Evolutionary conservation across 2,329 filamentous ascomycete genomes (phyloP).

Genomic region (Ophiosphaerella korrae): DNA sequence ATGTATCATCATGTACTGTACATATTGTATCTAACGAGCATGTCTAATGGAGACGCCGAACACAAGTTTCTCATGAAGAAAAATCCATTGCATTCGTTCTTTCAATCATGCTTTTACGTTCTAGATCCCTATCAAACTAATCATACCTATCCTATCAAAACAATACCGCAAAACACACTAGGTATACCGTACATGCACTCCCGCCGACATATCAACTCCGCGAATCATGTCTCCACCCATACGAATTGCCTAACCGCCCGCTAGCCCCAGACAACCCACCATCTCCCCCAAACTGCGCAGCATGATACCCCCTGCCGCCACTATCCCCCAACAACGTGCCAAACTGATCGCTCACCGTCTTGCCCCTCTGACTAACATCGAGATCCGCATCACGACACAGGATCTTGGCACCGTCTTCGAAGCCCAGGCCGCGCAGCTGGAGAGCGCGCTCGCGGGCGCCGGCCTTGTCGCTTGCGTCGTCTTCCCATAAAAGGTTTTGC

Average conservation of each 20-base stretch:
- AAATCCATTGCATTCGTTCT: too few relatives aligned
- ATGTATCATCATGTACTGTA: too few relatives aligned
- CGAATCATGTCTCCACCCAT: constrained; percentile 24
- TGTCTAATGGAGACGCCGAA: too few relatives aligned
- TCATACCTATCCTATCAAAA: too few relatives aligned
- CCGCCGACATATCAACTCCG: constrained; percentile 10
- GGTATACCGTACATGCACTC: too few relatives aligned
- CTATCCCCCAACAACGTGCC: constrained; percentile 25
- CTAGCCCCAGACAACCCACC: constrained; percentile 1
- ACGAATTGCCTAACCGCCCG: constrained; percentile 11
- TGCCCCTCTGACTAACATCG: constrained; percentile 83
- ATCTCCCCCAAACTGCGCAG: constrained; percentile 13
- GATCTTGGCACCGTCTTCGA: constrained; percentile 67
- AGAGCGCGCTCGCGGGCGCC: constrained; percentile 69
- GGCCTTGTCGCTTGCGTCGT: constrained; percentile 70
- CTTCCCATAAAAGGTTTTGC: constrained; percentile 83
- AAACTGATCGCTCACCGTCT: constrained; percentile 72
- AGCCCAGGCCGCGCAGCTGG: constrained; percentile 73
- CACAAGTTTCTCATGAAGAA: too few relatives aligned
- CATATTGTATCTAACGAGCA: too few relatives aligned
- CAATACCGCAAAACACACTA: too few relatives aligned
- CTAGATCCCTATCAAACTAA: too few relatives aligned
- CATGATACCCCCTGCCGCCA: constrained; percentile 8
- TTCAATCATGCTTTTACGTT: too few relatives aligned
- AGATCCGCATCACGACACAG: constrained; percentile 72